Conservation (phyloP, 169 alveolate genomes). For the Cryptosporidium ryanae region DNA sequence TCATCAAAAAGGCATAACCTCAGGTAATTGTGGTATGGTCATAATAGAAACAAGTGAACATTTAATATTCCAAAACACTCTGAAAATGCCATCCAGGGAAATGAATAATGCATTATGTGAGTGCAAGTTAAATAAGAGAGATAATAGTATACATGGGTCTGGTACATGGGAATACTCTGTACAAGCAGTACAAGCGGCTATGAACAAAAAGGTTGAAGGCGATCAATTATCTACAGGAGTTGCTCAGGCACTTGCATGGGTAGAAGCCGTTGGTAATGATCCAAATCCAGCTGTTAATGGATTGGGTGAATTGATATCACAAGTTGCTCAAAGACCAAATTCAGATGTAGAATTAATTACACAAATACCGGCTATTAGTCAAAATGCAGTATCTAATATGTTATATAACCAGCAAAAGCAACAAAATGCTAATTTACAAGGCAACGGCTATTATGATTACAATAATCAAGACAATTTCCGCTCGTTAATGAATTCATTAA, state of each 20-base stretch:
- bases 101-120: slow-evolving; percentile 80
- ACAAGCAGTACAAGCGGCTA: slow-evolving; percentile 73
- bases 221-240: slow-evolving; percentile 72
- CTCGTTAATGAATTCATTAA: slow-evolving; percentile 4
- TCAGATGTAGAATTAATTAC: slow-evolving; percentile 69
- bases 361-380: slow-evolving; percentile 72
- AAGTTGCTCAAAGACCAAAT: slow-evolving; percentile 73
- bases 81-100: slow-evolving; percentile 75
- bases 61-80: slow-evolving; percentile 74
- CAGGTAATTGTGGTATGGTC: slow-evolving; percentile 78
- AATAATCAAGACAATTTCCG: no score
- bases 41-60: slow-evolving; percentile 77
- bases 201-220: slow-evolving; percentile 67
- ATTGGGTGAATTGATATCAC: slow-evolving; percentile 66
- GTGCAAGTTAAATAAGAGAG: slow-evolving; percentile 71
- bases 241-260: slow-evolving; percentile 75
- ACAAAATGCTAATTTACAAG: slow-evolving; percentile 23
- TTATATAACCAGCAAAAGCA: slow-evolving; percentile 64
- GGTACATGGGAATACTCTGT: slow-evolving; percentile 75
- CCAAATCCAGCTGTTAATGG: slow-evolving; percentile 75
- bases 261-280: slow-evolving; percentile 73
- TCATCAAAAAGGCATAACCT: background rate
- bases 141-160: slow-evolving; percentile 67
- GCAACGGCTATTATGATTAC: background rate
- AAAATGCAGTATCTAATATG: slow-evolving; percentile 71